Conservation (phyloP, 2,329 filamentous ascomycete genomes). For the Aspergillus tamarii region DNA sequence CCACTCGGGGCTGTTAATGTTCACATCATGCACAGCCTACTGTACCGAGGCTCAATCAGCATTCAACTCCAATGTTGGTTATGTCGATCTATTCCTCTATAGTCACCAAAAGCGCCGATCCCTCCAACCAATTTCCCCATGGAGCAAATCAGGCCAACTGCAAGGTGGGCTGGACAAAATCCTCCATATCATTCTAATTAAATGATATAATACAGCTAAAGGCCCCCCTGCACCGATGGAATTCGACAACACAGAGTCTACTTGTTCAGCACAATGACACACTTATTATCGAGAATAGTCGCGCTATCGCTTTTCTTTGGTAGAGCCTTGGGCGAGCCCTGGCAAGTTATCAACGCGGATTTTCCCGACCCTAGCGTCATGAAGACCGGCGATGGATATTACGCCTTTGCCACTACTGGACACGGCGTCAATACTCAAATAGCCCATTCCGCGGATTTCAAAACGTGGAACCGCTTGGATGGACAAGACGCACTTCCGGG, state of each 20-base stretch:
- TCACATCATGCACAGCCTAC: slow-evolving; percentile 2
- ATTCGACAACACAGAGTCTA: not conserved
- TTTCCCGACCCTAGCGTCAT: slow-evolving; percentile 61
- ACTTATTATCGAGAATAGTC: not conserved
- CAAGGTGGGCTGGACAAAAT: not conserved
- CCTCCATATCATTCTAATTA: not conserved
- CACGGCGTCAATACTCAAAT: slow-evolving; percentile 56
- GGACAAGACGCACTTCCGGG: slow-evolving; percentile 56
- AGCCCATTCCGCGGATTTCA: slow-evolving; percentile 52
- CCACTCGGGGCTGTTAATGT: not conserved
- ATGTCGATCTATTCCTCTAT: not conserved
- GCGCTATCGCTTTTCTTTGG: not conserved
- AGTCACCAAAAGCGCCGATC: not conserved
- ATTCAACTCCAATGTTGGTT: not conserved
- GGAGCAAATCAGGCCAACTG: not conserved
- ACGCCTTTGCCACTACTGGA: slow-evolving; percentile 58
- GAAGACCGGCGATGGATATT: slow-evolving; percentile 53
- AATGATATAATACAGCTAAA: not conserved
- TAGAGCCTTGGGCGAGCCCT: slow-evolving; percentile 18
- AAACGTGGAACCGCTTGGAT: slow-evolving; percentile 50
- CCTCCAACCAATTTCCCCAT: not conserved
- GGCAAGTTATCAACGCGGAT: slow-evolving; percentile 41
- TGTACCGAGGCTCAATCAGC: not conserved
- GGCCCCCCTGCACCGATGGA: not conserved
- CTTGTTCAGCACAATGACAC: not conserved